A percentile compares a stretch with the other conserved stretches of the same genome.
These are phyloP conservation scores for Halenospora varia DNA, from an alignment of 495 filamentous ascomycete species.

Conservation along the genomic window DNA sequence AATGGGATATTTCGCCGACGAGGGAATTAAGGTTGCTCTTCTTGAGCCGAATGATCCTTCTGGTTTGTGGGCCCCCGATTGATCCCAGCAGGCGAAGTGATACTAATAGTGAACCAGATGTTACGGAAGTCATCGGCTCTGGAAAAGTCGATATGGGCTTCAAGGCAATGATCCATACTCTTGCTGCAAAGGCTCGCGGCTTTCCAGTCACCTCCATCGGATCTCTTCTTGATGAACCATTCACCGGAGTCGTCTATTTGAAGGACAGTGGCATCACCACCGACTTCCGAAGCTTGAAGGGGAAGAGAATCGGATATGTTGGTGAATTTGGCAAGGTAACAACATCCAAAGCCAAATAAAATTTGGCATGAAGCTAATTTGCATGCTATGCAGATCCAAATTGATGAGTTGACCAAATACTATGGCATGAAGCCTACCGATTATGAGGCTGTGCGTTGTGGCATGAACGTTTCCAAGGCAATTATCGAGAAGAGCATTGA, in stretches of 20 bases:
- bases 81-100: neutral
- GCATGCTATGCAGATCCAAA: constrained; percentile 49
- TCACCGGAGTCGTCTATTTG: constrained; percentile 68
- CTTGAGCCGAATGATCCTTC: constrained; percentile 68
- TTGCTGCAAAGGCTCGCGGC: constrained; percentile 60
- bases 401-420: constrained; percentile 68
- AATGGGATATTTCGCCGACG: constrained; percentile 65
- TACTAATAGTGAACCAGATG: constrained; percentile 42
- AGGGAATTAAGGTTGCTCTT: constrained; percentile 66
- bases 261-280: constrained; percentile 65
- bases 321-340: constrained; percentile 63
- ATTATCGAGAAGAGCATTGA: constrained; percentile 63
- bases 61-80: constrained; percentile 27
- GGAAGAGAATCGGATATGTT: constrained; percentile 67
- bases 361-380: neutral
- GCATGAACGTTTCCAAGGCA: constrained; percentile 60
- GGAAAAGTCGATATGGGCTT: constrained; percentile 69
- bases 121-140: constrained; percentile 69
- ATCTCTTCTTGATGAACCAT: constrained; percentile 66
- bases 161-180: constrained; percentile 74
- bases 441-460: constrained; percentile 65
- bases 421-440: constrained; percentile 65
- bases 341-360: neutral
- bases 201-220: constrained; percentile 66
- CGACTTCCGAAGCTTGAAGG: constrained; percentile 47